Base-by-base conservation (phyloP, 176 grass and related monocot genomes). In the Hordeum marinum region DNA sequence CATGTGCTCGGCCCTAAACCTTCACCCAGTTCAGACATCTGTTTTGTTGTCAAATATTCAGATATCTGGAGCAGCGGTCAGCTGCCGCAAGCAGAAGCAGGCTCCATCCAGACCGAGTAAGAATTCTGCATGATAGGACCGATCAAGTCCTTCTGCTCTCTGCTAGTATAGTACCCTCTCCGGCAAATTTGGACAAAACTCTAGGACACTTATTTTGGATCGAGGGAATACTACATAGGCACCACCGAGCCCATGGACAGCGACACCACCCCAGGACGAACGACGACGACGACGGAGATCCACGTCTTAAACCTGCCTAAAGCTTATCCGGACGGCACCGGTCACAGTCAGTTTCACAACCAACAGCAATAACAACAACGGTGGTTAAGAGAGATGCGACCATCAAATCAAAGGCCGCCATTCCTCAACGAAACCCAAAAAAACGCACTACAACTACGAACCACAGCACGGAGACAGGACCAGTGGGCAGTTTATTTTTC, bases 341-440 rank as follows among this genome's bases (percentile, higher is more conserved):
- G 41, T 36, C 25, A 29, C 68, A 7, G 62, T 76, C 84, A 36
- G n/a, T 50, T 15, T 14, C 10, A 4, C 2, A 37, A 79, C 35
- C 46, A 70, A 84, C 7, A 46, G 14, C 43, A 66, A 17, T 10
- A 72, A 41, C 10, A 70, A 18, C 0, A 52, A 57, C 72, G 75
- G 84, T 62, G 63, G 85, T 76, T 62, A 80, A 68, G 80, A 87
- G 80, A 42, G 80, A 90, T 2, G 45, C 17, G 80, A 39, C 60
- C 50, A 55, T 55, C 17, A 8, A 20, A 21, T 55, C 52, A 36
- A 64, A 59, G 34, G 34, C 1, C 48, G 6, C 13, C 13, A 6
- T 0, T 6, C 4, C 45, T 48, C 45, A 15, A 15, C 13, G 12
- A 48, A 48, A 15, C 4, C 45, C 32, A 61, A 68, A 25, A 14